Evolutionary conservation across 2,329 filamentous ascomycete genomes (phyloP).

Genomic region (Diplodia sapinea): DNA sequence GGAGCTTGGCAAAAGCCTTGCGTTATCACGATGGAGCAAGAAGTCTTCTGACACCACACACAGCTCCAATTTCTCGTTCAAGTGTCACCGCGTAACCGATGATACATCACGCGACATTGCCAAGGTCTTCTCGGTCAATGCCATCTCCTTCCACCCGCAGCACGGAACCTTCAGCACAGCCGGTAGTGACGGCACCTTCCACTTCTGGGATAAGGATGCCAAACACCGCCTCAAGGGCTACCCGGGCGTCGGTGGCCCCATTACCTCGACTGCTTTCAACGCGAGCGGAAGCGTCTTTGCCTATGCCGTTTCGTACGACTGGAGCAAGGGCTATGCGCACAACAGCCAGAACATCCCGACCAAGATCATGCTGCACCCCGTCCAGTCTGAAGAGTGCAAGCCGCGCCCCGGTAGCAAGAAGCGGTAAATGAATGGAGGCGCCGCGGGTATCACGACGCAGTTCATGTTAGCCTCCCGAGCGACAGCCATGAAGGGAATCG

Average conservation of each 20-base stretch:
- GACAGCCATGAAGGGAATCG: not conserved
- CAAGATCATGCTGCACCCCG: constrained; percentile 59
- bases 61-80: constrained; percentile 94
- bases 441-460: not conserved
- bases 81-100: constrained; percentile 89
- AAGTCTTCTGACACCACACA: constrained; percentile 30
- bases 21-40: not conserved
- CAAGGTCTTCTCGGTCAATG: constrained; percentile 94
- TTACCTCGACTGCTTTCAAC: constrained; percentile 92
- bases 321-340: constrained; percentile 91
- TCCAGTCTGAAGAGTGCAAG: constrained; percentile 58
- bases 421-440: constrained; percentile 38
- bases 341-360: constrained; percentile 70
- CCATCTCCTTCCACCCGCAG: constrained; percentile 94
- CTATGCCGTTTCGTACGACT: constrained; percentile 89
- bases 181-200: constrained; percentile 93
- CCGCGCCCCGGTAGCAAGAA: constrained; percentile 55
- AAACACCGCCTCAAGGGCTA: constrained; percentile 69
- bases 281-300: constrained; percentile 69
- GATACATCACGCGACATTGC: constrained; percentile 68
- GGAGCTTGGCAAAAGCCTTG: not conserved
- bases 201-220: constrained; percentile 81
- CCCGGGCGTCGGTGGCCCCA: constrained; percentile 69
- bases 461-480: not conserved
- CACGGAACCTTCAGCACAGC: constrained; percentile 99